Base-by-base conservation (phyloP, 441 rosid genomes). In the Populus hybrid region DNA sequence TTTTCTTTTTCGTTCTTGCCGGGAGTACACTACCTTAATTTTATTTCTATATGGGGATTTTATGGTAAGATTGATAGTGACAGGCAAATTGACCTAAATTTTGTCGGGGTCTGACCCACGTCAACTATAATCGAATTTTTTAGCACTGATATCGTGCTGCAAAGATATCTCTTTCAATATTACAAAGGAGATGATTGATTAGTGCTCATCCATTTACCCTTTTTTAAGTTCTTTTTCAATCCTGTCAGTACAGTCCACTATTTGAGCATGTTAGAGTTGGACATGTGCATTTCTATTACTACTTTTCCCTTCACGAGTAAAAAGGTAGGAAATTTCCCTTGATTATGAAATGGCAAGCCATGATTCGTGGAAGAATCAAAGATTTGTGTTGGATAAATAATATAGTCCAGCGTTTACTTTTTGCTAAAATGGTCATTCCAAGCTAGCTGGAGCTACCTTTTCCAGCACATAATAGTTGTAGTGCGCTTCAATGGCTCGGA, bases 401-500 rank as follows among this genome's bases (percentile, higher is more conserved):
- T 70, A 30, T 11, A 42, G 26, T 26, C 11, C 53, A 14, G 63
- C 16, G 28, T 10, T 23, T 34, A n/a, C 61, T 57, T 76, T 35
- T 69, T 8, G 9, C 7, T 11, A 69, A 21, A 35, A 35, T 19
- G 23, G 23, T 1, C 28, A 26, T 65, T 53, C 46, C 38, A 24
- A 50, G 53, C 46, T 61, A 68, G 75, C 35, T 2, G 12, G n/a
- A 73, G 75, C 63, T n/a, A 70, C 18, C 64, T 78, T 70, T 78
- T 78, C 80, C 83, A 78, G 69, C 69, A 35, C 30, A 73, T n/a
- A 72, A 24, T 19, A 21, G 78, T 72, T 79, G 81, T 69, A 63
- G 36, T 1, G 34, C 66, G n/a, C 11, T 78, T 26, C 9, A 59
- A 32, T 21, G 26, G 14, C 7, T 46, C 35, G 36, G 28, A 9